Conservation (phyloP, 495 filamentous ascomycete genomes). For the Aspergillus biplanus region DNA sequence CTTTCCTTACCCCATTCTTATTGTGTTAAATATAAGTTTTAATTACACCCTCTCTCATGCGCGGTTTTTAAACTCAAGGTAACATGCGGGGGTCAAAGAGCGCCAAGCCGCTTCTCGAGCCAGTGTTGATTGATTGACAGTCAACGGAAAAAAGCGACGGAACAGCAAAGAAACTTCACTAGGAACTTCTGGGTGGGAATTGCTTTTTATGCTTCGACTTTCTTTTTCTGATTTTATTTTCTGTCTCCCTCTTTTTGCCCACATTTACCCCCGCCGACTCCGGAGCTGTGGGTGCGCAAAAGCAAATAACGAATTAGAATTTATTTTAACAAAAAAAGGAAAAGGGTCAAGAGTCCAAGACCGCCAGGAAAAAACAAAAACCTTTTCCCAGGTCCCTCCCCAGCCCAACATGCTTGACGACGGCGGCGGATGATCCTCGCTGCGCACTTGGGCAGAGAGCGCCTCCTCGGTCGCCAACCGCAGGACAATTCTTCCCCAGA, state of each 20-base stretch:
- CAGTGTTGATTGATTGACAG: slow-evolving; percentile 37
- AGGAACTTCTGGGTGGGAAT: slow-evolving; percentile 3
- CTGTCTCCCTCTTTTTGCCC: slow-evolving; percentile 3
- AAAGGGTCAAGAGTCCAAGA: slow-evolving; percentile 1
- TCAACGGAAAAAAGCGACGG: slow-evolving; percentile 2
- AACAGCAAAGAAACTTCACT: slow-evolving; percentile 15
- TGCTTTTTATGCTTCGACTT: slow-evolving; percentile 12
- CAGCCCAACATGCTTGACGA: slow-evolving; percentile 22
- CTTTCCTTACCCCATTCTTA: not conserved
- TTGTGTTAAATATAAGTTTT: not conserved
- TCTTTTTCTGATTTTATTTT: not conserved
- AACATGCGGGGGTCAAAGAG: slow-evolving; percentile 39
- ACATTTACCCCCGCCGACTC: slow-evolving; percentile 15
- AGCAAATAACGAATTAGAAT: slow-evolving; percentile 17
- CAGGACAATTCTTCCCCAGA: slow-evolving; percentile 14
- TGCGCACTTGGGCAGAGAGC: slow-evolving; percentile 20
- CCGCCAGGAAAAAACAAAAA: slow-evolving; percentile 4
- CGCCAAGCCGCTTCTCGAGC: slow-evolving; percentile 37
- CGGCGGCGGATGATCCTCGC: slow-evolving; percentile 30
- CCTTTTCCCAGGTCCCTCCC: not conserved
- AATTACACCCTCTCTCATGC: not conserved
- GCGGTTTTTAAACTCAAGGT: slow-evolving; percentile 16
- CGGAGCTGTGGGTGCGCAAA: slow-evolving; percentile 17
- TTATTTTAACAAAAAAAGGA: not conserved
- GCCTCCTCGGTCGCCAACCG: slow-evolving; percentile 21